Percentiles rank a stretch among this genome's conserved stretches.
phyloP scores from a whole-genome alignment of 176 grass and related monocot species.

The Triticum monococcum region DNA sequence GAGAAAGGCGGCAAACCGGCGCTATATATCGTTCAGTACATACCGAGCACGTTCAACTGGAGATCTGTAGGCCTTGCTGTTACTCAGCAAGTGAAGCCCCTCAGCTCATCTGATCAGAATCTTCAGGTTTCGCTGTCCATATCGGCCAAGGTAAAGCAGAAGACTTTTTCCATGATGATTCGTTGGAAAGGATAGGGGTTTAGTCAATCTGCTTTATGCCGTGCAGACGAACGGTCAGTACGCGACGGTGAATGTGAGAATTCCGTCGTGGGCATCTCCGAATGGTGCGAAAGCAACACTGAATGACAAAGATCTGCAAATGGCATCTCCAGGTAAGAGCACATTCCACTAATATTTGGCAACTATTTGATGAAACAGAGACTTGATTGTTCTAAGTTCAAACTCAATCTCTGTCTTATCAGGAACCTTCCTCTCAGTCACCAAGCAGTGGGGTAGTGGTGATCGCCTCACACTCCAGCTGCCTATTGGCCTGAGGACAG shows the following conservation, averaged over 20 bases:
- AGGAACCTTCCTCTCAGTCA: slow-evolving; percentile 72
- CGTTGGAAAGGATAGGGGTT: background rate
- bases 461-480: slow-evolving; percentile 58
- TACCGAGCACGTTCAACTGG: slow-evolving; percentile 89
- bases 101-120: slow-evolving; percentile 57
- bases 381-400: background rate
- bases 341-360: background rate
- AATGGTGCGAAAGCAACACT: slow-evolving; percentile 50
- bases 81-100: slow-evolving; percentile 47
- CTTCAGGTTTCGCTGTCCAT: slow-evolving; percentile 57
- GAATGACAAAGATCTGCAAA: slow-evolving; percentile 55
- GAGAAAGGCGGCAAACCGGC: slow-evolving; percentile 51
- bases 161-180: background rate
- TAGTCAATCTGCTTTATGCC: slow-evolving; percentile 1
- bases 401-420: background rate
- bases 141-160: slow-evolving; percentile 51
- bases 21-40: slow-evolving; percentile 74
- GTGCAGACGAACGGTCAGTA: slow-evolving; percentile 47
- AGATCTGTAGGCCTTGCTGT: slow-evolving; percentile 51
- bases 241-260: slow-evolving; percentile 62
- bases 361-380: background rate
- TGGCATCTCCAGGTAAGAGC: slow-evolving; percentile 60
- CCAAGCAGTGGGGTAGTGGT: slow-evolving; percentile 57
- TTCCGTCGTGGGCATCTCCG: slow-evolving; percentile 79
- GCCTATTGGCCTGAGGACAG: slow-evolving; percentile 62